Conservation (phyloP, 164 flowering plant species). For the Tetracentron sinense region DNA sequence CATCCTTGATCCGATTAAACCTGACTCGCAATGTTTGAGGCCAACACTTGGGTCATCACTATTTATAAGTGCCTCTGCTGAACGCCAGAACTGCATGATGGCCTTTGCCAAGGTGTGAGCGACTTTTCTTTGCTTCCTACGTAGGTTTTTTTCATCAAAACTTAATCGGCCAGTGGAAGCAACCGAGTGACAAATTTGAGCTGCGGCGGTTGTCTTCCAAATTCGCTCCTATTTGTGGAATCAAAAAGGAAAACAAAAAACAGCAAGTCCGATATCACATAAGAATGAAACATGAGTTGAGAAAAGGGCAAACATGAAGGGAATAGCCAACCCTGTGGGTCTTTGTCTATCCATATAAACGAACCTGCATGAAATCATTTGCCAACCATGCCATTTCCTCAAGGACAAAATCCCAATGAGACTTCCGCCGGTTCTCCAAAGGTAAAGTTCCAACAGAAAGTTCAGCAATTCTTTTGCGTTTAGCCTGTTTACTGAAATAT, state of each 20-base stretch:
- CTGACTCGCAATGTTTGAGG: slow-evolving; percentile 17
- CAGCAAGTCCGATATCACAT: not conserved
- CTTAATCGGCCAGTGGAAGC: slow-evolving; percentile 51
- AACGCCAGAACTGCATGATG: slow-evolving; percentile 83
- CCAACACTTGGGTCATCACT: slow-evolving; percentile 18
- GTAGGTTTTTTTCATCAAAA: slow-evolving; percentile 34
- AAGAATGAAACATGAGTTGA: not conserved
- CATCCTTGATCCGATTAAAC: slow-evolving; percentile 17
- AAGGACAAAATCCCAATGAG: slow-evolving; percentile 95
- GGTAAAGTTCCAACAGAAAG: slow-evolving; percentile 46
- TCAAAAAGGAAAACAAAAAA: not conserved
- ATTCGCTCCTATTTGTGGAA: slow-evolving; percentile 64
- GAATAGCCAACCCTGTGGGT: not conserved
- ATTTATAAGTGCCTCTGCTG: slow-evolving; percentile 40
- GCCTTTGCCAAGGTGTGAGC: slow-evolving; percentile 65
- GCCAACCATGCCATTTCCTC: slow-evolving; percentile 99
- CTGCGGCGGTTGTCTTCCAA: slow-evolving; percentile 87
- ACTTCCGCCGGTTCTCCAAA: slow-evolving; percentile 43
- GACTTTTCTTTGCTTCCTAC: slow-evolving; percentile 43
- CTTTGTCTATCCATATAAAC: not conserved
- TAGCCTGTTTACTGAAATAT: slow-evolving; percentile 51
- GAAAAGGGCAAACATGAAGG: not conserved
- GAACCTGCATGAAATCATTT: slow-evolving; percentile 96
- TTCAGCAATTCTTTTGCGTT: slow-evolving; percentile 71
- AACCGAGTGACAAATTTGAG: slow-evolving; percentile 54